These are phyloP conservation scores for Lanmaoa rubissima DNA, from an alignment of 768 basidiomycete genomes.

Conservation along the genomic window DNA sequence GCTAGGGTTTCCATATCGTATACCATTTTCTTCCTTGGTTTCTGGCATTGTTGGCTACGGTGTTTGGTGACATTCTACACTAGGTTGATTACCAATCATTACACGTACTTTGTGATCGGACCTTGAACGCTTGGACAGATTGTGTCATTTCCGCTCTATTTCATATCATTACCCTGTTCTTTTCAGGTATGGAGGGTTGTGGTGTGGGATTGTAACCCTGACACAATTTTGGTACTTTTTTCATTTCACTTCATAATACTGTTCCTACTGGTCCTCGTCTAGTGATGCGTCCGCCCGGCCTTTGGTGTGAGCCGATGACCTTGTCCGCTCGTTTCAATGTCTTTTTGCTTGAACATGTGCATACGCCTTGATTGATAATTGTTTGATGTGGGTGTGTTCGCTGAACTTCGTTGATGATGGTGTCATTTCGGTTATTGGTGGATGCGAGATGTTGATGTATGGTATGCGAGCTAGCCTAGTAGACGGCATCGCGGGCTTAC, in stretches of 20 bases:
- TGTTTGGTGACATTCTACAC: conserved; percentile 17
- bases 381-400: neutral
- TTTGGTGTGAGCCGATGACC: neutral
- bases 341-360: neutral
- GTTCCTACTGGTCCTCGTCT: neutral
- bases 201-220: neutral
- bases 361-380: neutral
- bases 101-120: conserved; percentile 16
- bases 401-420: neutral
- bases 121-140: conserved; percentile 22
- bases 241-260: neutral
- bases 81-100: conserved; percentile 11
- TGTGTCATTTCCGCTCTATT: conserved; percentile 6
- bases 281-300: neutral
- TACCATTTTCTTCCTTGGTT: conserved; percentile 15
- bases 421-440: neutral
- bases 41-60: conserved; percentile 1
- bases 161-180: conserved; percentile 1
- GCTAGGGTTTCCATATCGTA: conserved; percentile 7
- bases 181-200: neutral
- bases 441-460: neutral
- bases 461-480: neutral
- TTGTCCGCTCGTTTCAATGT: conserved; percentile 5
- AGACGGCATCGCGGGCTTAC: neutral
- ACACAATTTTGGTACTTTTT: neutral